These are phyloP conservation scores for Endothia cerciana DNA, from an alignment of 2,329 filamentous ascomycete species.

Conservation along the genomic window DNA sequence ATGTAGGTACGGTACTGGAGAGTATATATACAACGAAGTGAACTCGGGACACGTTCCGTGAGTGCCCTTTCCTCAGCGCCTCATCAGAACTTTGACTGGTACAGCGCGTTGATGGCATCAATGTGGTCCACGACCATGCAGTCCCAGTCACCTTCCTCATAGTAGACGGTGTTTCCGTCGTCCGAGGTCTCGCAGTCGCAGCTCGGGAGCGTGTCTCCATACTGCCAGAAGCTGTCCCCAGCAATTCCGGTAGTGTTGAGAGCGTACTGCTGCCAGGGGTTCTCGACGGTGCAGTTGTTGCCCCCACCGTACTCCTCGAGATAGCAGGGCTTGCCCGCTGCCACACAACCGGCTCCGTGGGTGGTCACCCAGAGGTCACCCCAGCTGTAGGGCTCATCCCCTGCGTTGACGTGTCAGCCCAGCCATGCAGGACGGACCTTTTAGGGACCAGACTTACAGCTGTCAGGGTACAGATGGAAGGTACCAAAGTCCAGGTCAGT, in stretches of 20 bases:
- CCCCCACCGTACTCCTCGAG: conserved; percentile 30
- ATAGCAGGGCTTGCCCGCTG: conserved; percentile 30
- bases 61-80: not conserved
- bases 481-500: conserved; percentile 58
- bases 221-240: conserved; percentile 31
- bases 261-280: conserved; percentile 31
- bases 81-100: conserved; percentile 10
- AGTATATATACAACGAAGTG: conserved; percentile 13
- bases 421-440: not conserved
- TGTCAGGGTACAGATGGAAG: conserved; percentile 52
- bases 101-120: conserved; percentile 27
- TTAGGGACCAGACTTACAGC: conserved; percentile 21
- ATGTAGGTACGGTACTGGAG: not conserved
- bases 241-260: conserved; percentile 30
- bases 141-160: conserved; percentile 28
- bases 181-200: conserved; percentile 27
- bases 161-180: conserved; percentile 32
- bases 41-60: not conserved
- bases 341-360: conserved; percentile 29
- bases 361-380: conserved; percentile 30
- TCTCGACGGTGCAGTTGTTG: conserved; percentile 31
- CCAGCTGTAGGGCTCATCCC: conserved; percentile 29
- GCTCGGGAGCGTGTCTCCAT: conserved; percentile 30
- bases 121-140: conserved; percentile 31
- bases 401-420: conserved; percentile 6